Percentiles rank a stretch among this genome's conserved stretches.
phyloP scores from a whole-genome alignment of 192 early-diverging fungal species.

The Piromyces finnis region DNA sequence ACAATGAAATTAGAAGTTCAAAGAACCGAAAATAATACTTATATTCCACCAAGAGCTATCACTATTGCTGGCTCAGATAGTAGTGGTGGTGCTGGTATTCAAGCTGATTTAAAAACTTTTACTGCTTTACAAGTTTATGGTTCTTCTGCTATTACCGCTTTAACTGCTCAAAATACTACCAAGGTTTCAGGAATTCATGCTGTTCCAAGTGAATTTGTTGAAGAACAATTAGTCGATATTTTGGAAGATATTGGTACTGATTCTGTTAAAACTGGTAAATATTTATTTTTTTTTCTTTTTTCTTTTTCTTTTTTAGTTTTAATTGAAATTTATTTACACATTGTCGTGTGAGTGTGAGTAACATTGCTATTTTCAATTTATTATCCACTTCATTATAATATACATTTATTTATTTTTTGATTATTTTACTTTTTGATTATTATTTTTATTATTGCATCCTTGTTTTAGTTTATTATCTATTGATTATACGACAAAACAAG shows the following conservation, averaged over 20 bases:
- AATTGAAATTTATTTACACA: too few relatives aligned
- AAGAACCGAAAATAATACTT: not conserved
- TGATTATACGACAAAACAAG: too few relatives aligned
- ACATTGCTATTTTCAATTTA: too few relatives aligned
- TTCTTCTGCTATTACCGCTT: constrained; percentile 52
- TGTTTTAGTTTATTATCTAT: too few relatives aligned
- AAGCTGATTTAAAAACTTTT: constrained; percentile 82
- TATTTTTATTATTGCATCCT: too few relatives aligned
- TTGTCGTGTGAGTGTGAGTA: too few relatives aligned
- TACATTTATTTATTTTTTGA: too few relatives aligned
- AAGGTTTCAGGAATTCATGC: constrained; percentile 49
- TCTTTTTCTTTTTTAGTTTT: too few relatives aligned
- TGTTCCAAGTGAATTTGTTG: constrained; percentile 40
- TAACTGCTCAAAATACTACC: constrained; percentile 77
- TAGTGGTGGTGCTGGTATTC: constrained; percentile 50
- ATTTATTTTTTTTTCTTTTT: too few relatives aligned
- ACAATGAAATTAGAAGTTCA: not conserved
- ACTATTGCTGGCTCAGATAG: constrained; percentile 36
- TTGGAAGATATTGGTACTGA: constrained; percentile 55
- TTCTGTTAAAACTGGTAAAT: constrained; percentile 53
- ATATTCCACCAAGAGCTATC: constrained; percentile 6
- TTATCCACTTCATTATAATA: too few relatives aligned
- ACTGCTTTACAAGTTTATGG: constrained; percentile 52
- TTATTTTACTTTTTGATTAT: too few relatives aligned
- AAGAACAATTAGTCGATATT: constrained; percentile 47